These are phyloP conservation scores for Lipomyces japonicus DNA, from an alignment of 805 yeast species.

Conservation along the genomic window DNA sequence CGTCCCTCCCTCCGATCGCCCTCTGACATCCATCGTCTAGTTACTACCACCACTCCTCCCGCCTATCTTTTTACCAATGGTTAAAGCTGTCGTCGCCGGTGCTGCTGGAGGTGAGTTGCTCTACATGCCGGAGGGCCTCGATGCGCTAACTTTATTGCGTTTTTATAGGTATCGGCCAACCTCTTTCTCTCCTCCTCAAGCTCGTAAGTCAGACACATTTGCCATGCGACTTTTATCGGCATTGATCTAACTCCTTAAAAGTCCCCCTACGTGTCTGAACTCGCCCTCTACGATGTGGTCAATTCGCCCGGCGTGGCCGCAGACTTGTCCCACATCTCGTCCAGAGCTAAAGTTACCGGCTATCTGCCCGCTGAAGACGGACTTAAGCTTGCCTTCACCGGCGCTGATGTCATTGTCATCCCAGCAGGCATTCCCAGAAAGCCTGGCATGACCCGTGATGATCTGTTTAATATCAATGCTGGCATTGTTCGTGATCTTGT, in stretches of 20 bases:
- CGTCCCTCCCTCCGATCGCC: too few relatives aligned
- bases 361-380: conserved; percentile 63
- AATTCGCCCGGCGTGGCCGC: conserved; percentile 84
- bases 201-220: conserved; percentile 35
- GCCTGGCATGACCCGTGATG: conserved; percentile 94
- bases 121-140: not conserved
- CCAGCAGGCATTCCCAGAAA: conserved; percentile 93
- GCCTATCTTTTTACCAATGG: too few relatives aligned
- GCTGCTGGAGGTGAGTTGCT: conserved; percentile 44
- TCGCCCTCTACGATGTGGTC: conserved; percentile 81
- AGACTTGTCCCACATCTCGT: conserved; percentile 78
- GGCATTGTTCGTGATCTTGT: conserved; percentile 72
- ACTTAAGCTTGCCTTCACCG: conserved; percentile 63
- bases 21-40: too few relatives aligned
- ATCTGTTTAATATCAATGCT: conserved; percentile 78
- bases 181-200: conserved; percentile 76
- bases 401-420: conserved; percentile 80
- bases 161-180: conserved; percentile 77
- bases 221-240: not conserved
- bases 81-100: conserved; percentile 59
- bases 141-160: not conserved
- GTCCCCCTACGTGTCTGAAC: conserved; percentile 56
- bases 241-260: not conserved
- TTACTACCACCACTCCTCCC: too few relatives aligned
- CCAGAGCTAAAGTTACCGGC: conserved; percentile 58